Conservation (phyloP, 495 filamentous ascomycete genomes). For the Staphylotrichum longicolle region DNA sequence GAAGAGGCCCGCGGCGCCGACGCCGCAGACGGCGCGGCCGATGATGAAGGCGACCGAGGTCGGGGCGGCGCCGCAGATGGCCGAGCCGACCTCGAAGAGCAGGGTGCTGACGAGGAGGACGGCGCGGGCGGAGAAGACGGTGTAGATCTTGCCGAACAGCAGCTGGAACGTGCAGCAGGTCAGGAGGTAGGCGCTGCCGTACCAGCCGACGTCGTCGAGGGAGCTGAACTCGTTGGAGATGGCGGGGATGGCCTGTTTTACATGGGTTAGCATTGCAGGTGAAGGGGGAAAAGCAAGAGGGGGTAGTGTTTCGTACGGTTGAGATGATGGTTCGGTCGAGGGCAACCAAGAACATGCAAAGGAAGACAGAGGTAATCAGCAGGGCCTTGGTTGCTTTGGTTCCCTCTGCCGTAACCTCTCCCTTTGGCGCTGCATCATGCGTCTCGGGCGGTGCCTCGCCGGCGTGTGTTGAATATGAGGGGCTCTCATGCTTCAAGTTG, state of each 20-base stretch:
- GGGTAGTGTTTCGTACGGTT: slow-evolving; percentile 35
- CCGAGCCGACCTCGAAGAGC: slow-evolving; percentile 53
- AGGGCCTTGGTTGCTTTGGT: slow-evolving; percentile 29
- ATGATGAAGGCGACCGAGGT: slow-evolving; percentile 53
- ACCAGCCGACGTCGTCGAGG: slow-evolving; percentile 50
- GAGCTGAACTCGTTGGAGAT: slow-evolving; percentile 45
- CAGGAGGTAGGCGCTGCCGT: slow-evolving; percentile 46
- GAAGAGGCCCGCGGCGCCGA: slow-evolving; percentile 46
- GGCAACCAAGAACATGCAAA: slow-evolving; percentile 50
- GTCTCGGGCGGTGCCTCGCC: neutral
- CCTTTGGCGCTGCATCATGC: neutral
- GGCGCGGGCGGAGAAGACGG: slow-evolving; percentile 42
- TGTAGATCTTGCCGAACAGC: slow-evolving; percentile 42
- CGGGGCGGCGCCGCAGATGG: slow-evolving; percentile 56
- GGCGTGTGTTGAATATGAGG: neutral
- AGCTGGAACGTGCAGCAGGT: slow-evolving; percentile 36
- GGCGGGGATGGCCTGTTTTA: slow-evolving; percentile 50
- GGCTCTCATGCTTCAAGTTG: neutral
- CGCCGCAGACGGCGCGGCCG: slow-evolving; percentile 57
- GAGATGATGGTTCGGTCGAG: slow-evolving; percentile 37
- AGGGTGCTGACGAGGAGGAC: slow-evolving; percentile 41
- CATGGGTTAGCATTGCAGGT: neutral
- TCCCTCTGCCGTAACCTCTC: neutral
- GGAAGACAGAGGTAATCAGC: slow-evolving; percentile 45
- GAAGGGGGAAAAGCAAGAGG: too few relatives aligned